A percentile compares a stretch with the other conserved stretches of the same genome.
These are phyloP conservation scores for Haplosporangium sp. DNA, from an alignment of 371 early-diverging fungal genomes.

Conservation along the genomic window DNA sequence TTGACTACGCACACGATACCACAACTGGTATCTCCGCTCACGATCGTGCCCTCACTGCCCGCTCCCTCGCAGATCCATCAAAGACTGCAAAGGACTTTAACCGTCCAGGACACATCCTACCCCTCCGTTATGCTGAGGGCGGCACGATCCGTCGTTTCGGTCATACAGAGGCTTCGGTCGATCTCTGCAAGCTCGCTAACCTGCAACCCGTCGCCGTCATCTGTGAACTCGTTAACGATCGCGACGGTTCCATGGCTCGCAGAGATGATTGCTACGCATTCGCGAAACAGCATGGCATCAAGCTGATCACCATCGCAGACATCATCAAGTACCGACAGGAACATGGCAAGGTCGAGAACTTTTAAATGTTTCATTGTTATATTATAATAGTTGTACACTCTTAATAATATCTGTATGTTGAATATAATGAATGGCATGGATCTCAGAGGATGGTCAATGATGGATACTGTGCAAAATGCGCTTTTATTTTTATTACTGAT, in stretches of 20 bases:
- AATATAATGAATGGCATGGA: too few species aligned
- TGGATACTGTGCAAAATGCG: too few species aligned
- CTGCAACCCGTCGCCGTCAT: constrained; percentile 88
- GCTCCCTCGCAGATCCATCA: constrained; percentile 79
- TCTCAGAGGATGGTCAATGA: too few species aligned
- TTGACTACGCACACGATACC: constrained; percentile 85
- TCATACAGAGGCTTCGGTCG: constrained; percentile 95
- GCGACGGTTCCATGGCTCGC: constrained; percentile 92
- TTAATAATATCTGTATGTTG: too few species aligned
- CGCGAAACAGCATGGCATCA: constrained; percentile 83
- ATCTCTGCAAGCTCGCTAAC: constrained; percentile 88
- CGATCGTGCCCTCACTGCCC: constrained; percentile 87
- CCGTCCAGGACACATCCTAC: constrained; percentile 95
- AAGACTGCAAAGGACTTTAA: constrained; percentile 74
- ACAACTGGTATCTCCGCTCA: constrained; percentile 96
- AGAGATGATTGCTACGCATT: constrained; percentile 90
- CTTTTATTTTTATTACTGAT: too few species aligned
- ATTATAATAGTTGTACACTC: too few species aligned
- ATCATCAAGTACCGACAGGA: constrained; percentile 75
- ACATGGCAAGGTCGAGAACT: constrained; percentile 41
- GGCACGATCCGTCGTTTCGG: constrained; percentile 89
- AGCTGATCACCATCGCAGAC: constrained; percentile 90
- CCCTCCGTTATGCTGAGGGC: constrained; percentile 82
- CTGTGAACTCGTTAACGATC: constrained; percentile 90
- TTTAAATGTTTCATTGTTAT: constrained; percentile 4